A percentile compares a stretch with the other conserved stretches of the same genome.
Evolutionary conservation across 129 eudicot genomes (phyloP).

Genomic region (Pittosporum tobira): DNA sequence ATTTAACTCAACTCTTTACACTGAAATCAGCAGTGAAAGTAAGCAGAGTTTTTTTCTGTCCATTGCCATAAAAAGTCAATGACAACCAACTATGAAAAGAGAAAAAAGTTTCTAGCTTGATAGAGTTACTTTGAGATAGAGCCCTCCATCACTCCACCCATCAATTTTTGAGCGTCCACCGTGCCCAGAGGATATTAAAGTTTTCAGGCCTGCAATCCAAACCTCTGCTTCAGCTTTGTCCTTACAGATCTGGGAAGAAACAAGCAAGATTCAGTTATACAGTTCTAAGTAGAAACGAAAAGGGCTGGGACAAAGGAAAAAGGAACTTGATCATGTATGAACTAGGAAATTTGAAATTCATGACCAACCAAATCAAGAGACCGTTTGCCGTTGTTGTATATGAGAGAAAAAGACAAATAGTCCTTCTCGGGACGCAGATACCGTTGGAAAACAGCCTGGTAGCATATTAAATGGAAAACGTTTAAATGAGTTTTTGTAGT

Average conservation of each 20-base stretch:
- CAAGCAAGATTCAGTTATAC: not conserved
- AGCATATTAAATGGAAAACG: constrained; percentile 1
- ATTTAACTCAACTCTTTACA: too few relatives aligned
- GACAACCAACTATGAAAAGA: not conserved
- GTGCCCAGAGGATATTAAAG: constrained; percentile 63
- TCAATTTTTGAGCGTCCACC: constrained; percentile 97
- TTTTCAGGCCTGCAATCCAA: constrained; percentile 90
- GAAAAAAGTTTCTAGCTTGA: constrained; percentile 2
- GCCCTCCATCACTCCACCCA: constrained; percentile 94
- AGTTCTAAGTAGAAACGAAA: not conserved
- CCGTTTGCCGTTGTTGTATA: constrained; percentile 84
- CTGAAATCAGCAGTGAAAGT: too few relatives aligned
- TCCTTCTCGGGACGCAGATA: constrained; percentile 96
- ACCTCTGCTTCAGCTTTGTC: constrained; percentile 94
- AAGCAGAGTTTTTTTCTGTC: too few relatives aligned
- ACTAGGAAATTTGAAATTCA: not conserved
- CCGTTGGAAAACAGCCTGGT: constrained; percentile 81
- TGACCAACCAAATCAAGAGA: constrained; percentile 92
- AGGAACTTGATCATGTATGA: not conserved
- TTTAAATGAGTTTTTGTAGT: too few relatives aligned
- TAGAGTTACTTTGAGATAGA: constrained; percentile 57
- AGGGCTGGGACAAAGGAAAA: not conserved
- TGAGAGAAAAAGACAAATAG: constrained; percentile 87
- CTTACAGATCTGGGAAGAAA: constrained; percentile 68
- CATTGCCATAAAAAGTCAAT: too few relatives aligned